Evolutionary conservation across 768 basidiomycete species (phyloP), one percentile per base, ranked within the genome.

Genomic region (Pleurotus citrinopileatus): DNA sequence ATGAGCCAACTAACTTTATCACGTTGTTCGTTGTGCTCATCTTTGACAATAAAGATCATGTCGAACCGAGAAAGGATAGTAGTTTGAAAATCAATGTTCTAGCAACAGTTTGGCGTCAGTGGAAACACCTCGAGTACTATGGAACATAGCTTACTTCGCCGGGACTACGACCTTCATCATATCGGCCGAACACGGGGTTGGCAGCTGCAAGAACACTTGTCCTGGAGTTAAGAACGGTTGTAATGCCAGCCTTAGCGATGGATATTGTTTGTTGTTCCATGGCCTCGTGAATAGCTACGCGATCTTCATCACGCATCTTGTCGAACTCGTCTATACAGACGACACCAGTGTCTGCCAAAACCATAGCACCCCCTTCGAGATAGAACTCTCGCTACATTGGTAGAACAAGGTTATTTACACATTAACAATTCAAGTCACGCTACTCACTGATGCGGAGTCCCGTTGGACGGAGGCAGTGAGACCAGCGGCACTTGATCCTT

Each of bases 261-360:
- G 97, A 98, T 61, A 99, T 98, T 0, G 97, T 99, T 65, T 98
- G 96, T 65, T 99, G 97, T 64, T 99, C 97, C 97, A 99, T 99
- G 12, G 96, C 97, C 73, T 98, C 97, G 70, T 98, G 97, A 56
- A 98, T 98, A 0, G 97, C 97, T 3, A 98, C 97, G 53, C 97
- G 86, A 67, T 99, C 97, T 70, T 98, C 96, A 61, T 99, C 97
- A 34, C 96, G 80, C 97, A 99, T 99, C 76, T 99, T 99, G 73
- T 99, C 97, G 62, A 99, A 99, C 68, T 99, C 97, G 62, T 99
- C 97, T 64, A 99, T 99, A 65, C 97, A 98, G 34, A 98, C 97
- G 12, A 99, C 95, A 25, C 97, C 97, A 10, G 91, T 91, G 66
- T 99, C 97, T 1, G 97, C 97, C 32, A 98, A 83, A 4, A 99